A percentile compares a stretch with the other conserved stretches of the same genome.
Conservation (phyloP, 2,329 filamentous ascomycete species). For the Nectriaceae sp. region DNA sequence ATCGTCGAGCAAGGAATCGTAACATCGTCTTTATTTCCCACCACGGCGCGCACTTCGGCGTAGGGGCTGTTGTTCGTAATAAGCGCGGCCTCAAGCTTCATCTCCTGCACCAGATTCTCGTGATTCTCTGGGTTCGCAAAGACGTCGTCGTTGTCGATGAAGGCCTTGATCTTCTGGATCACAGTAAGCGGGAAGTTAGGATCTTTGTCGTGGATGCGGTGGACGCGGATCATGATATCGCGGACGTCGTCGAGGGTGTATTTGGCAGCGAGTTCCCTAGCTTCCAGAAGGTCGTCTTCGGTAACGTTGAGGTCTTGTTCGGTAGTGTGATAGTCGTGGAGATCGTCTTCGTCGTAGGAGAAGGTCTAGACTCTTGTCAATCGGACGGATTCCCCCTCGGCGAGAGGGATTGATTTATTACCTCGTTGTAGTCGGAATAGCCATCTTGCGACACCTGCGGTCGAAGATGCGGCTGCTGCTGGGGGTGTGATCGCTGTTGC, state of each 20-base stretch:
- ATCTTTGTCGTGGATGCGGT: conserved; percentile 44
- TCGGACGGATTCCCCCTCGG: not conserved
- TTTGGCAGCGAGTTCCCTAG: conserved; percentile 44
- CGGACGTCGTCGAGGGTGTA: conserved; percentile 46
- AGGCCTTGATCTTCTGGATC: conserved; percentile 42
- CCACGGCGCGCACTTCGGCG: conserved; percentile 57
- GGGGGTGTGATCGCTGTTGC: conserved; percentile 16
- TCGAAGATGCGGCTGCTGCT: conserved; percentile 13
- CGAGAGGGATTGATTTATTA: conserved; percentile 10
- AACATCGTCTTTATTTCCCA: conserved; percentile 57
- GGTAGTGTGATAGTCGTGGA: conserved; percentile 31
- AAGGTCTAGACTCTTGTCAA: conserved; percentile 32
- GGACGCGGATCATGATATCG: conserved; percentile 43
- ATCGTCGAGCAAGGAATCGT: conserved; percentile 54
- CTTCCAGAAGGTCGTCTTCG: conserved; percentile 48
- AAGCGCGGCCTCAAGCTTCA: conserved; percentile 57
- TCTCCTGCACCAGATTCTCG: conserved; percentile 50
- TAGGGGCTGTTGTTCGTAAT: conserved; percentile 59
- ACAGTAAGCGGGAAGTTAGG: conserved; percentile 44
- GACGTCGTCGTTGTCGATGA: conserved; percentile 46
- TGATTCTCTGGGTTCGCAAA: conserved; percentile 49
- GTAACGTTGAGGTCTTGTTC: conserved; percentile 47
- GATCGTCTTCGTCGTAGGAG: conserved; percentile 41
- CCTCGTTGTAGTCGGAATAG: conserved; percentile 30
- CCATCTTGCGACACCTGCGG: conserved; percentile 19